These are phyloP conservation scores for Castanea sativa DNA, from an alignment of 306 rosid species.

Conservation along the genomic window DNA sequence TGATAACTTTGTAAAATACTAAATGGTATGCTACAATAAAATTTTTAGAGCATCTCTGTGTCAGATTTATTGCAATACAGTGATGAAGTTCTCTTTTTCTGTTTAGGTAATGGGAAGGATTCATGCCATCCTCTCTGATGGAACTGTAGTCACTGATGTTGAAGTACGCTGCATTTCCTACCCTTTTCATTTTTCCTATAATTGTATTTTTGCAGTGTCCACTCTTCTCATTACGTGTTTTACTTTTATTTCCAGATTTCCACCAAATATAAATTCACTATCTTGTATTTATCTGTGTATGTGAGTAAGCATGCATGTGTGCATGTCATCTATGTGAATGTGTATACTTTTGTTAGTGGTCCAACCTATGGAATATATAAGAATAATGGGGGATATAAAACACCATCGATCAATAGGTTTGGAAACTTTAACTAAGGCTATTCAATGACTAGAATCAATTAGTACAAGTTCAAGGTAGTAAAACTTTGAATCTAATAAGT, in stretches of 20 bases:
- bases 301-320: neutral
- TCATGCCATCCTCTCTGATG: conserved; percentile 84
- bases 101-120: conserved; percentile 90
- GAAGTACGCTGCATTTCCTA: conserved; percentile 52
- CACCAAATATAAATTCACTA: neutral
- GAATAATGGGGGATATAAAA: neutral
- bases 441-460: neutral
- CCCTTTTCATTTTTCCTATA: neutral
- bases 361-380: neutral
- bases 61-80: neutral
- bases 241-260: neutral
- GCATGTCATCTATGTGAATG: neutral
- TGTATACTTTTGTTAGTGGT: no score
- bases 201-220: neutral
- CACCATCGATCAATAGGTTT: neutral
- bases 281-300: neutral
- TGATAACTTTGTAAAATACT: no score
- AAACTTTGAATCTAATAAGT: neutral
- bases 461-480: neutral
- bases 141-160: conserved; percentile 81
- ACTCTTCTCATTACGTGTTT: neutral
- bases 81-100: conserved; percentile 11
- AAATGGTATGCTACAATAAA: neutral
- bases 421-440: neutral
- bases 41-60: neutral